Evolutionary conservation across 179 eudicot species (phyloP).

Genomic region (Drosera spatulata): DNA sequence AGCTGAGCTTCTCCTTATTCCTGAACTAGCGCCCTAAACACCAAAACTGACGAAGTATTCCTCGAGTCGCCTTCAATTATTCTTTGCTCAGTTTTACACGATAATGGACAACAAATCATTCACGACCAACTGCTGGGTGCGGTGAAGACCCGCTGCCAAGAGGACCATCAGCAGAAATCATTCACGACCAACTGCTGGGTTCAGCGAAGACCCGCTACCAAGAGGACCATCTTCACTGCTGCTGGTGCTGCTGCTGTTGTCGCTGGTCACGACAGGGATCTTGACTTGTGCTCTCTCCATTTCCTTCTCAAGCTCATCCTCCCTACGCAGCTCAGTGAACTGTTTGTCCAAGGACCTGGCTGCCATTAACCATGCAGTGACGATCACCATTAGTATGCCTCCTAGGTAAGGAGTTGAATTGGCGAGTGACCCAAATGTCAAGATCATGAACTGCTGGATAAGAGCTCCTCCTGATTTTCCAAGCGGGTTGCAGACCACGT

Average conservation of each 20-base stretch:
- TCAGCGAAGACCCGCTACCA: conserved; percentile 19
- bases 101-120: conserved; percentile 16
- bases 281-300: conserved; percentile 12
- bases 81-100: conserved; percentile 27
- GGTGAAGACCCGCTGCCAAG: too few relatives aligned
- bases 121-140: too few relatives aligned
- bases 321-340: too few relatives aligned
- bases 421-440: conserved; percentile 93
- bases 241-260: conserved; percentile 5
- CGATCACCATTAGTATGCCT: conserved; percentile 69
- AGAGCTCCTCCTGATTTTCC: conserved; percentile 98
- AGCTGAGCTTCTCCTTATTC: too few relatives aligned
- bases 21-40: too few relatives aligned
- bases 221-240: too few relatives aligned
- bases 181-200: conserved; percentile 23
- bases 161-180: conserved; percentile 10
- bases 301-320: too few relatives aligned
- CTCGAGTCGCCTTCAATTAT: neutral
- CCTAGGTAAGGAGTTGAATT: conserved; percentile 98
- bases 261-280: conserved; percentile 51
- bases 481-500: conserved; percentile 97
- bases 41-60: too few relatives aligned
- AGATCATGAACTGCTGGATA: conserved; percentile 97
- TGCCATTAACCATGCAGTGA: conserved; percentile 81
- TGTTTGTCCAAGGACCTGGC: conserved; percentile 27